These are phyloP conservation scores for Tephrocybe sp. DNA, from an alignment of 768 basidiomycete species.

Conservation along the genomic window DNA sequence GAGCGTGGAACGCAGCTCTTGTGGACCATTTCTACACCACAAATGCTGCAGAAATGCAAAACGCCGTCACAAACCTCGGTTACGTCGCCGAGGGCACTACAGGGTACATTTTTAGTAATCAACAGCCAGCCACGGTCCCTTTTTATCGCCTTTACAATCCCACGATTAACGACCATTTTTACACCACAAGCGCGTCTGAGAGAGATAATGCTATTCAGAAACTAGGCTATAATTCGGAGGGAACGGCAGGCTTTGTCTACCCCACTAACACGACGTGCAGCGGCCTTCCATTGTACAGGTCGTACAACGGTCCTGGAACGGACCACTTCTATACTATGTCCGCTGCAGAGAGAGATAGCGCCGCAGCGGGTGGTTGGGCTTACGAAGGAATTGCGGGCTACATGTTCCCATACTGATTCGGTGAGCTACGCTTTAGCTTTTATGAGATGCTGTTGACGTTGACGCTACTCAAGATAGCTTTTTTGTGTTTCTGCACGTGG, in stretches of 20 bases:
- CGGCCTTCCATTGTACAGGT: slow-evolving; percentile 18
- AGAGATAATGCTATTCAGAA: background rate
- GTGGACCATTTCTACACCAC: slow-evolving; percentile 16
- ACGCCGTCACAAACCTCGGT: slow-evolving; percentile 10
- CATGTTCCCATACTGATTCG: slow-evolving; percentile 14
- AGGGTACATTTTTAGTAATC: slow-evolving; percentile 8
- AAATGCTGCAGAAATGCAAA: slow-evolving; percentile 9
- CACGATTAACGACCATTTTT: slow-evolving; percentile 7
- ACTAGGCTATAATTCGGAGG: slow-evolving; percentile 1
- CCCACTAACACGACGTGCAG: background rate
- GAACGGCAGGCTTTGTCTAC: slow-evolving; percentile 8
- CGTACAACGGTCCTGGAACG: slow-evolving; percentile 7
- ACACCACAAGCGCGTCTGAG: slow-evolving; percentile 9
- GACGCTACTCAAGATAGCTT: too few relatives aligned
- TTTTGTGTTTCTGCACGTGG: too few relatives aligned
- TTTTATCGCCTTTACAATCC: slow-evolving; percentile 7
- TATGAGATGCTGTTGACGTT: too few relatives aligned
- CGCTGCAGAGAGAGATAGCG: slow-evolving; percentile 14
- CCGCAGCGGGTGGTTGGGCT: slow-evolving; percentile 9
- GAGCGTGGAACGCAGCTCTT: background rate
- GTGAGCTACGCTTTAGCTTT: too few relatives aligned
- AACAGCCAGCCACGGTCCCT: slow-evolving; percentile 1
- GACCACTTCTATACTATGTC: slow-evolving; percentile 22
- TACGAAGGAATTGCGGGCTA: slow-evolving; percentile 19
- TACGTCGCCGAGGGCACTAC: slow-evolving; percentile 15